These are phyloP conservation scores for Xanthoconium stramineum DNA, from an alignment of 768 basidiomycete species.

Conservation along the genomic window DNA sequence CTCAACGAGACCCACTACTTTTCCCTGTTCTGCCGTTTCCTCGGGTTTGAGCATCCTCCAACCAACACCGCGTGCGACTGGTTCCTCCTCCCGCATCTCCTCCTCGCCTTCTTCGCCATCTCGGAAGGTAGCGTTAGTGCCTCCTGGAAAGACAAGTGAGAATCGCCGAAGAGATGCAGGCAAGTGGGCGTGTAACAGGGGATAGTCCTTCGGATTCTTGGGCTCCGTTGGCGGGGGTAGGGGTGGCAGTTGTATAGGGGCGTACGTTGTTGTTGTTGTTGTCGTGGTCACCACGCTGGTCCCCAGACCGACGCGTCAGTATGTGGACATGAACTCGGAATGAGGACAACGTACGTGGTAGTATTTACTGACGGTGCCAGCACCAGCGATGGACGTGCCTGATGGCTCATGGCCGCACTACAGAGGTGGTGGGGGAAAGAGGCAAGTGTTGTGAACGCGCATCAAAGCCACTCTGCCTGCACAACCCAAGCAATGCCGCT, in stretches of 20 bases:
- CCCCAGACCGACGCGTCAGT: conserved; percentile 23
- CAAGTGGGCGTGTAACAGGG: conserved; percentile 70
- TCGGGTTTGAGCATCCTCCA: conserved; percentile 77
- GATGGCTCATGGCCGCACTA: conserved; percentile 53
- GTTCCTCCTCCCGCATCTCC: conserved; percentile 72
- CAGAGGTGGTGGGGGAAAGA: conserved; percentile 25
- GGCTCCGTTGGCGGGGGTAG: conserved; percentile 69
- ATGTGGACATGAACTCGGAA: neutral
- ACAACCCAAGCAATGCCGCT: conserved; percentile 27
- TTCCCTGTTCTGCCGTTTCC: conserved; percentile 46
- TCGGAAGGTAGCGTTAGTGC: conserved; percentile 74
- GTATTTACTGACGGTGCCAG: conserved; percentile 83
- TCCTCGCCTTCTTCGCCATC: conserved; percentile 63
- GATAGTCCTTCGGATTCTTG: conserved; percentile 77
- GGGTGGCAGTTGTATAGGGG: conserved; percentile 79
- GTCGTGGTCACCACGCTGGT: conserved; percentile 86
- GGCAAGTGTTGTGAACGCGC: conserved; percentile 26
- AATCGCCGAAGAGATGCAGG: conserved; percentile 72
- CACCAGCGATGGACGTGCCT: conserved; percentile 62
- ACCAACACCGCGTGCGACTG: conserved; percentile 58
- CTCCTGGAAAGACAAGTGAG: conserved; percentile 77
- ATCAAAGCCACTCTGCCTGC: conserved; percentile 33
- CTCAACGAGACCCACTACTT: conserved; percentile 65
- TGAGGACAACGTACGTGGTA: conserved; percentile 58
- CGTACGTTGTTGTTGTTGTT: conserved; percentile 85